Conservation (phyloP, 1,139 yeast genomes). For the Yamadazyma triangularis region DNA sequence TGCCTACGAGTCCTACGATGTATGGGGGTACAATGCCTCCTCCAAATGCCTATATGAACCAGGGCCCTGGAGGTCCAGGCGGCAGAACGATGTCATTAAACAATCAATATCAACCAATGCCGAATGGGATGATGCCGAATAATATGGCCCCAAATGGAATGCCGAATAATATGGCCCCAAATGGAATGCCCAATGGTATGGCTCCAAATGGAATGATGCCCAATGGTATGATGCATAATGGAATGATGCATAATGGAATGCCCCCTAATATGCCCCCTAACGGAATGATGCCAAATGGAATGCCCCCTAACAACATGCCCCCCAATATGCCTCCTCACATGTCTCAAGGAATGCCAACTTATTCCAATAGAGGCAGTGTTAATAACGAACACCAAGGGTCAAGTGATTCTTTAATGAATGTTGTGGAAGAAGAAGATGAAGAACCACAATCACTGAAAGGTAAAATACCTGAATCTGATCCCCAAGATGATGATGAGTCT, state of each 20-base stretch:
- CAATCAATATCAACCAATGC: constrained; percentile 1
- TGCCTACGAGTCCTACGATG: constrained; percentile 2
- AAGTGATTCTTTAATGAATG: constrained; percentile 38
- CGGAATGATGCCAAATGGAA: no score
- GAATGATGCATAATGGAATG: neutral
- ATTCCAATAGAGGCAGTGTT: neutral
- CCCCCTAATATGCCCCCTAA: no score
- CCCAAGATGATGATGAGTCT: constrained; percentile 22
- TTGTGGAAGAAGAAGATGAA: constrained; percentile 40
- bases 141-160: constrained; percentile 1
- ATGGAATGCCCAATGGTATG: constrained; percentile 2
- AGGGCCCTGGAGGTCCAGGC: constrained; percentile 3
- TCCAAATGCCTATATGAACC: constrained; percentile 3
- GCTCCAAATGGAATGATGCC: constrained; percentile 1
- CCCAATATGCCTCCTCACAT: no score
- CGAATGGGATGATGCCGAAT: constrained; percentile 6
- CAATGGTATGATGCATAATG: neutral
- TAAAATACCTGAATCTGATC: no score
- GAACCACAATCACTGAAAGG: constrained; percentile 6
- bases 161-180: constrained; percentile 1
- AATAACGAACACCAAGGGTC: constrained; percentile 15
- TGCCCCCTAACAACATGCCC: no score
- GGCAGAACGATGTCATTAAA: constrained; percentile 1
- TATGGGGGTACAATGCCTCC: constrained; percentile 2
- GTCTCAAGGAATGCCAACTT: no score